These are phyloP conservation scores for Phytophthora ramorum DNA, from an alignment of 352 stramenopile species.

Conservation along the genomic window DNA sequence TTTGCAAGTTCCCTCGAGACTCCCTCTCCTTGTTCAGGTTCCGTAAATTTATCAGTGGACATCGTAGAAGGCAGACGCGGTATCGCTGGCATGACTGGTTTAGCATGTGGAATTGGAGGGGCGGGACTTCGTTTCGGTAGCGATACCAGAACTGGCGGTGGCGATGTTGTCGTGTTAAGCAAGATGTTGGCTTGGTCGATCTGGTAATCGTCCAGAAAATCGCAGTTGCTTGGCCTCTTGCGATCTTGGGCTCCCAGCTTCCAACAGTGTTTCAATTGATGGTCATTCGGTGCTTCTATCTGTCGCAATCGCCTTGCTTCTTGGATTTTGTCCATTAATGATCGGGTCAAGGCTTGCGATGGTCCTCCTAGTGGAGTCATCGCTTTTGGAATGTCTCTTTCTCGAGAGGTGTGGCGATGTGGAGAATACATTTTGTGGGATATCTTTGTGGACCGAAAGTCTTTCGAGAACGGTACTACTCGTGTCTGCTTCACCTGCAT, in stretches of 20 bases:
- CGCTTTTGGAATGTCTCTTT: neutral
- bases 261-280: neutral
- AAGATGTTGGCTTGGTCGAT: neutral
- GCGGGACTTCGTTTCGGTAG: neutral
- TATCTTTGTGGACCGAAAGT: neutral
- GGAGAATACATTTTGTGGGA: neutral
- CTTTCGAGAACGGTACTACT: neutral
- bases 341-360: slow-evolving; percentile 22
- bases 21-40: neutral
- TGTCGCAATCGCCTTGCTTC: slow-evolving; percentile 45
- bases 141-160: neutral
- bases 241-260: neutral
- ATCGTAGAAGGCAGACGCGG: neutral
- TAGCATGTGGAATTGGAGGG: slow-evolving; percentile 27
- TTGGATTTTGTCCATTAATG: slow-evolving; percentile 47
- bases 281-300: neutral
- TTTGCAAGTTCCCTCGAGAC: neutral
- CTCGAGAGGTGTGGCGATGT: neutral
- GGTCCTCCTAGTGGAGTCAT: neutral
- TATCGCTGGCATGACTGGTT: slow-evolving; percentile 31
- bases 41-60: neutral
- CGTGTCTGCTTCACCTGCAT: slow-evolving; percentile 20
- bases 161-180: neutral
- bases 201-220: neutral
- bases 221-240: neutral